Evolutionary conservation across 148 eudicot genomes (phyloP).

Genomic region (Drosera capensis): DNA sequence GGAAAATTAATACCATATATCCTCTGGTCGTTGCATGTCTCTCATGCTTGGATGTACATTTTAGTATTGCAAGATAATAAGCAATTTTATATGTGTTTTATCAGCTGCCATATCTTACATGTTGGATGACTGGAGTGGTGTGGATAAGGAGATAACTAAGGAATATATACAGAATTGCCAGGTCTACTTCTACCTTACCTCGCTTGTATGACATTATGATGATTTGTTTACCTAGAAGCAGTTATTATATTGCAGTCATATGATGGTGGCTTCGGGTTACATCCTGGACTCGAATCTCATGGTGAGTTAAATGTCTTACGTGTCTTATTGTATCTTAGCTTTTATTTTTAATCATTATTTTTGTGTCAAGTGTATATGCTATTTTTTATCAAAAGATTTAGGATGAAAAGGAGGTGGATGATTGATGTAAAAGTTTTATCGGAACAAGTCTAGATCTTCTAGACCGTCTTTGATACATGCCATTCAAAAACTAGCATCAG

Average conservation of each 20-base stretch:
- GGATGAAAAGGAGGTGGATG: no score
- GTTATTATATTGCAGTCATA: slow-evolving; percentile 52
- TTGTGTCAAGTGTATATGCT: no score
- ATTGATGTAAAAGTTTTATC: no score
- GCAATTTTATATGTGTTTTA: no score
- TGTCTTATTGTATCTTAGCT: background rate
- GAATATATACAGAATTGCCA: slow-evolving; percentile 67
- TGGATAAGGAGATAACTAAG: slow-evolving; percentile 73
- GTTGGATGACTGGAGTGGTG: slow-evolving; percentile 81
- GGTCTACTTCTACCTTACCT: no score
- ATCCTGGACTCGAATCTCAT: slow-evolving; percentile 93
- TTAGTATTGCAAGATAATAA: no score
- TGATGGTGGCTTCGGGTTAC: slow-evolving; percentile 95
- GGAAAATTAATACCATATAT: background rate
- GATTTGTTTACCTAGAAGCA: slow-evolving; percentile 4
- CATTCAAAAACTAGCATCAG: no score
- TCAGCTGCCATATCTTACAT: slow-evolving; percentile 75
- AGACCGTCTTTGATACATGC: no score
- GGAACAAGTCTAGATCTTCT: no score
- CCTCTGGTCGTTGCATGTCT: background rate
- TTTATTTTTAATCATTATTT: background rate
- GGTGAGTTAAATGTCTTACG: slow-evolving; percentile 42
- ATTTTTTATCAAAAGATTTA: no score
- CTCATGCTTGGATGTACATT: no score
- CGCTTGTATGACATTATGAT: background rate